Evolutionary conservation across 352 stramenopile species (phyloP).

Genomic region (Globisporangium splendens): DNA sequence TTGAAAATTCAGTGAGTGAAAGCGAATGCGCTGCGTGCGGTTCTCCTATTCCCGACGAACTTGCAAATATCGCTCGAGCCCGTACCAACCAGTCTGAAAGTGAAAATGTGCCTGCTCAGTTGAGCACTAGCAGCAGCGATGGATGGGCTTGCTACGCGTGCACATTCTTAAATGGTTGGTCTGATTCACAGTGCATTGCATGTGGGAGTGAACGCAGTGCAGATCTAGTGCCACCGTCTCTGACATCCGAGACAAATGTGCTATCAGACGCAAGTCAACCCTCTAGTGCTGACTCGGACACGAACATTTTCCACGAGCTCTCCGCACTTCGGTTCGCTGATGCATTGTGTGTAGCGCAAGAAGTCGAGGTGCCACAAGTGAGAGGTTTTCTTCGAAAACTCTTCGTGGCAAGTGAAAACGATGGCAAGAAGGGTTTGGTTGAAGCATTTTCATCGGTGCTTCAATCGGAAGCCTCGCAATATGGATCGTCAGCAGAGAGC

Average conservation of each 20-base stretch:
- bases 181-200: constrained; percentile 34
- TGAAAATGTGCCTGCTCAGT: neutral
- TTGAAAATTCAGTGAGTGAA: constrained; percentile 60
- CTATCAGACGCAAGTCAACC: neutral
- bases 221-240: constrained; percentile 26
- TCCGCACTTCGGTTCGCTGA: constrained; percentile 32
- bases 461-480: constrained; percentile 20
- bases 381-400: constrained; percentile 26
- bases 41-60: constrained; percentile 48
- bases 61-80: constrained; percentile 25
- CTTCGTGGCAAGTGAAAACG: constrained; percentile 17
- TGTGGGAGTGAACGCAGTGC: constrained; percentile 52
- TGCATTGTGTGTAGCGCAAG: constrained; percentile 29
- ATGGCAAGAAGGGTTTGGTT: constrained; percentile 3
- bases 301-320: constrained; percentile 19
- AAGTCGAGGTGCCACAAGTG: constrained; percentile 25
- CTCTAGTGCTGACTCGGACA: neutral
- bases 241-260: constrained; percentile 2
- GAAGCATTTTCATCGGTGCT: constrained; percentile 16
- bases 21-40: constrained; percentile 62
- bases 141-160: constrained; percentile 65
- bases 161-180: constrained; percentile 69
- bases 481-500: constrained; percentile 23
- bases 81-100: constrained; percentile 2
- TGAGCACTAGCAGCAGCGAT: neutral